These are phyloP conservation scores for Phytophthora ohioensis DNA, from an alignment of 352 stramenopile genomes.

Conservation along the genomic window DNA sequence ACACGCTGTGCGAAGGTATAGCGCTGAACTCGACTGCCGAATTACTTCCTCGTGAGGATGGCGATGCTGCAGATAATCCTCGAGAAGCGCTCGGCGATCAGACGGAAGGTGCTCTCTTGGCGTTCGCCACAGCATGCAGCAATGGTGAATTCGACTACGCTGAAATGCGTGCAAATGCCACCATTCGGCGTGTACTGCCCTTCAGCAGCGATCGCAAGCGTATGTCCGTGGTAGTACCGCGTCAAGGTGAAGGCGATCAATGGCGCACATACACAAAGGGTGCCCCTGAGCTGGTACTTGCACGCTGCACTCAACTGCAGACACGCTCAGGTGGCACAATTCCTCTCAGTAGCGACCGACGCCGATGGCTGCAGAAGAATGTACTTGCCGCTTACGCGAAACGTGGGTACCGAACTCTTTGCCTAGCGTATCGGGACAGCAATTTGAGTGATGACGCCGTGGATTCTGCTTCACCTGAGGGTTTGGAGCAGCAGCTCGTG, in stretches of 20 bases:
- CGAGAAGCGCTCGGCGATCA: conserved; percentile 51
- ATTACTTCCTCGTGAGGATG: conserved; percentile 48
- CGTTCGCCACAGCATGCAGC: conserved; percentile 36
- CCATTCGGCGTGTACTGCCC: conserved; percentile 56
- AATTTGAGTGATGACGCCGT: conserved; percentile 21
- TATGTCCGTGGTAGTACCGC: conserved; percentile 92
- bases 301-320: conserved; percentile 43
- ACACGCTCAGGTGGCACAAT: conserved; percentile 23
- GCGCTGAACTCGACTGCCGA: conserved; percentile 89
- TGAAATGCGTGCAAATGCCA: conserved; percentile 24
- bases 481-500: conserved; percentile 49
- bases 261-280: conserved; percentile 58
- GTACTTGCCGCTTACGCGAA: conserved; percentile 75
- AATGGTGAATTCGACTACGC: conserved; percentile 41
- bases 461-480: conserved; percentile 28
- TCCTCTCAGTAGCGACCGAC: conserved; percentile 14
- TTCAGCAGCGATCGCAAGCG: conserved; percentile 95
- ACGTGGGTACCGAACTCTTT: conserved; percentile 82
- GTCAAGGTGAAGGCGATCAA: conserved; percentile 22
- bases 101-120: conserved; percentile 62
- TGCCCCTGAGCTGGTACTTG: conserved; percentile 66
- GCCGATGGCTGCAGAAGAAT: conserved; percentile 26
- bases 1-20: conserved; percentile 77
- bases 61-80: conserved; percentile 11
- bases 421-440: conserved; percentile 57